Percentiles rank a stretch among this genome's conserved stretches.
phyloP scores from a whole-genome alignment of 2,329 filamentous ascomycete genomes.

The Ceratocystiopsis sp. region DNA sequence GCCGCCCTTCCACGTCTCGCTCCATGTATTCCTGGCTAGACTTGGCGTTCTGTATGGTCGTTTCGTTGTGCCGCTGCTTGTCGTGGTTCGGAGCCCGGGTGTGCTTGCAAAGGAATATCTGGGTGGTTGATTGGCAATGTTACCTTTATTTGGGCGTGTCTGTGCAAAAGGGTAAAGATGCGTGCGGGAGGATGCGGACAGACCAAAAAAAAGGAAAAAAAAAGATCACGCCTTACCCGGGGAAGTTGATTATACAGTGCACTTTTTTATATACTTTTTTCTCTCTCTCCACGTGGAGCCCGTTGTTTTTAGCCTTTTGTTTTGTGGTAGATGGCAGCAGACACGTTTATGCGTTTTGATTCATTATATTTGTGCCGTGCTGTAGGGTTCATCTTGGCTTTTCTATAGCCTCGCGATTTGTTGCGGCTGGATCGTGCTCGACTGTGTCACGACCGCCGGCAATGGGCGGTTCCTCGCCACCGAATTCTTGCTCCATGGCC shows the following conservation, averaged over 20 bases:
- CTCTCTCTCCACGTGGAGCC: background rate
- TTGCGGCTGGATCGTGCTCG: no score
- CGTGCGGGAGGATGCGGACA: background rate
- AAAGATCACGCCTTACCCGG: background rate
- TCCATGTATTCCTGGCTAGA: constrained; percentile 31
- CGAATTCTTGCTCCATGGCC: no score
- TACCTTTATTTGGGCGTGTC: constrained; percentile 28
- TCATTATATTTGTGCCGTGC: no score
- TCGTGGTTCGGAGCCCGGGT: constrained; percentile 32
- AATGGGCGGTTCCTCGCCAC: no score
- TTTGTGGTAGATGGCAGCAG: no score
- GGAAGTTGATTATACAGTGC: background rate
- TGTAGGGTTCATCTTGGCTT: no score
- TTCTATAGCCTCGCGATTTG: no score
- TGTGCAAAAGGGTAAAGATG: constrained; percentile 24
- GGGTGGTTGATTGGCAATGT: constrained; percentile 22
- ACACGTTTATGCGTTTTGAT: no score
- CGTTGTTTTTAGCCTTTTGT: no score
- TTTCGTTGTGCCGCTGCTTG: constrained; percentile 18
- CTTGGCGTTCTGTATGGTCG: constrained; percentile 41
- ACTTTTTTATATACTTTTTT: background rate
- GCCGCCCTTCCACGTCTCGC: constrained; percentile 16
- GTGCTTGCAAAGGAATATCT: constrained; percentile 22
- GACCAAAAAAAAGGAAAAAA: background rate
- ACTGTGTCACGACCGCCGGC: no score